A percentile compares a stretch with the other conserved stretches of the same genome.
Evolutionary conservation across 1,284 basidiomycete species (phyloP).

Genomic region (Ganoderma sinense): DNA sequence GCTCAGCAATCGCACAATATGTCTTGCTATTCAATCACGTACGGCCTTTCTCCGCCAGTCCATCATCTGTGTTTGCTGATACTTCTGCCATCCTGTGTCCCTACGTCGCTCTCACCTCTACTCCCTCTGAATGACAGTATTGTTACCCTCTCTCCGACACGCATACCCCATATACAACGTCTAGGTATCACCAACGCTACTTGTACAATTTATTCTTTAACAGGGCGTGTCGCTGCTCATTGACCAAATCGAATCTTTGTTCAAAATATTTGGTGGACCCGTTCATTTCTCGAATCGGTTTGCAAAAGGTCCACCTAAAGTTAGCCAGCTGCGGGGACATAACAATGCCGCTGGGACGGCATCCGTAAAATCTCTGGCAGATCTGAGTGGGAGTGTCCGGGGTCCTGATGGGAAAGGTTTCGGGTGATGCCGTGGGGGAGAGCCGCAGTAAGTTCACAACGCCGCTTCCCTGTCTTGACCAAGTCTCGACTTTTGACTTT

Average conservation of each 20-base stretch:
- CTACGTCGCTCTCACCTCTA: background rate
- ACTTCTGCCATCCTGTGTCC: background rate
- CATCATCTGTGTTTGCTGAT: slow-evolving; percentile 2
- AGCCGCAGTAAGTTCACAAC: background rate
- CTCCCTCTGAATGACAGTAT: slow-evolving; percentile 21
- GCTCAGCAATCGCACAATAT: slow-evolving; percentile 23
- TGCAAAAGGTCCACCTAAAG: no score
- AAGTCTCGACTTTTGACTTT: background rate
- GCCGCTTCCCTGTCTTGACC: background rate
- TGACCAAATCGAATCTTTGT: background rate
- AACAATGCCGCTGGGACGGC: no score
- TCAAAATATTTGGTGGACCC: background rate
- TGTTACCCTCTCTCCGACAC: slow-evolving; percentile 32
- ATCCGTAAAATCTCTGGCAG: background rate
- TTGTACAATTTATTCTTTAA: slow-evolving; percentile 32
- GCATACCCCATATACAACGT: slow-evolving; percentile 33
- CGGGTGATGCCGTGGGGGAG: background rate
- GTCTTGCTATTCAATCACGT: slow-evolving; percentile 27
- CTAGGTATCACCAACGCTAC: slow-evolving; percentile 31
- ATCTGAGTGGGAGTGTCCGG: background rate
- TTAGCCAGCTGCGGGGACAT: background rate
- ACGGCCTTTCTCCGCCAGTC: slow-evolving; percentile 12
- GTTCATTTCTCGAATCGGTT: background rate
- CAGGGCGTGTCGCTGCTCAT: slow-evolving; percentile 19
- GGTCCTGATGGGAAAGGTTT: background rate